phyloP scores from a whole-genome alignment of 345 rosid species.

The Bretschneidera sinensis region DNA sequence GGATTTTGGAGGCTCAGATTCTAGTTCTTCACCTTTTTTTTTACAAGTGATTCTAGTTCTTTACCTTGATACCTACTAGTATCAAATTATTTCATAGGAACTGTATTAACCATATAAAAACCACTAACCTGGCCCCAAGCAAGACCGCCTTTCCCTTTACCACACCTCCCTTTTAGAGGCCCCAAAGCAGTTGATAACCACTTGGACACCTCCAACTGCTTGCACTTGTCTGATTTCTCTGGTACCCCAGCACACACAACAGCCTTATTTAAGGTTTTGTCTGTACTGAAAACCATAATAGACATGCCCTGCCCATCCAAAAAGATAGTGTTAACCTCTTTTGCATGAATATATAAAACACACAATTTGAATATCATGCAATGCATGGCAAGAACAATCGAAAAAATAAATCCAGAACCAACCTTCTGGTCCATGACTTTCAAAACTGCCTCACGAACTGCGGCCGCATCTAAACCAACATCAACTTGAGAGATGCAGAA shows the following conservation, averaged over 20 bases:
- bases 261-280: conserved; percentile 79
- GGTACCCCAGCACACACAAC: conserved; percentile 92
- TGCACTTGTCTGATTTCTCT: conserved; percentile 45
- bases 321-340: neutral
- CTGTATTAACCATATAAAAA: conserved; percentile 1
- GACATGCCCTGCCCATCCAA: conserved; percentile 60
- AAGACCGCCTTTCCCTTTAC: conserved; percentile 87
- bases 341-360: neutral
- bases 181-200: conserved; percentile 77
- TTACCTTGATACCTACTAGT: no score
- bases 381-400: neutral
- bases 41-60: no score
- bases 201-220: conserved; percentile 74
- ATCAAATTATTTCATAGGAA: neutral
- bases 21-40: no score
- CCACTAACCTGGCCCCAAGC: conserved; percentile 85
- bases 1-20: no score
- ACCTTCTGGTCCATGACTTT: conserved; percentile 82
- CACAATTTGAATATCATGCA: neutral
- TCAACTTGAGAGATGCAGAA: conserved; percentile 72
- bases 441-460: conserved; percentile 87
- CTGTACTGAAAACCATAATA: conserved; percentile 80
- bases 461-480: conserved; percentile 86
- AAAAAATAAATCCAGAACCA: neutral
- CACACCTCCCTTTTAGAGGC: conserved; percentile 85